phyloP scores from a whole-genome alignment of 1,284 basidiomycete species.

The Trichosporon faecale region DNA sequence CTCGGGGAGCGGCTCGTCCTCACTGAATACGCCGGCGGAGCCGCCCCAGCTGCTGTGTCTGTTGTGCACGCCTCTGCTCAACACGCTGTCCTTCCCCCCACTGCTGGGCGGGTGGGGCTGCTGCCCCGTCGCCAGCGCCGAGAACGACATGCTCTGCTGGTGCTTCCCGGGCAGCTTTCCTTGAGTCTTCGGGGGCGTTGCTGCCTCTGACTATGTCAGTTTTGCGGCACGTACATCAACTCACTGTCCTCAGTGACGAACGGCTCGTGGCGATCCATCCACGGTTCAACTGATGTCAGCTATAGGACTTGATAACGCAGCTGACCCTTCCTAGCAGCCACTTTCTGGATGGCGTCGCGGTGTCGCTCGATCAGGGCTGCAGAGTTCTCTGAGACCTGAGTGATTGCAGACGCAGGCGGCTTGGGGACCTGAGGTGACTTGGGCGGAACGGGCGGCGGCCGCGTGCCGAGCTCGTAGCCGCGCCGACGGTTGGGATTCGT shows the following conservation, averaged over 20 bases:
- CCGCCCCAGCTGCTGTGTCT: not conserved
- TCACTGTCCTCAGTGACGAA: not conserved
- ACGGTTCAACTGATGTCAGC: not conserved
- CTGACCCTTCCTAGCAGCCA: not conserved
- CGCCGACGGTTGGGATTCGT: not conserved
- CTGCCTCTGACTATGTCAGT: not conserved
- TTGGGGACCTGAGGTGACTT: not conserved
- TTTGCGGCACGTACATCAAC: not conserved
- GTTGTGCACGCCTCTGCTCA: not conserved
- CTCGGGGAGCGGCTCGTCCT: not conserved
- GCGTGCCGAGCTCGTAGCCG: not conserved
- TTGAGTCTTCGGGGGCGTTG: not conserved
- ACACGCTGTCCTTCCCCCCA: not conserved
- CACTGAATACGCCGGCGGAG: not conserved
- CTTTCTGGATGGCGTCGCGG: not conserved
- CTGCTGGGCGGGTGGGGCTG: not conserved
- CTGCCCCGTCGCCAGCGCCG: not conserved
- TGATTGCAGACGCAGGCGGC: not conserved
- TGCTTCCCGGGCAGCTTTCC: not conserved
- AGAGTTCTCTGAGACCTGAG: not conserved
- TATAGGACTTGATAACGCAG: too few species aligned
- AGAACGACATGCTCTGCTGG: slow-evolving; percentile 1
- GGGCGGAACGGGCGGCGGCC: not conserved
- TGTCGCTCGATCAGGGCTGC: not conserved
- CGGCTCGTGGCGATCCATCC: not conserved